Evolutionary conservation across 345 rosid species (phyloP), one percentile per base, ranked within the genome.

Genomic region (Kandelia obovata): DNA sequence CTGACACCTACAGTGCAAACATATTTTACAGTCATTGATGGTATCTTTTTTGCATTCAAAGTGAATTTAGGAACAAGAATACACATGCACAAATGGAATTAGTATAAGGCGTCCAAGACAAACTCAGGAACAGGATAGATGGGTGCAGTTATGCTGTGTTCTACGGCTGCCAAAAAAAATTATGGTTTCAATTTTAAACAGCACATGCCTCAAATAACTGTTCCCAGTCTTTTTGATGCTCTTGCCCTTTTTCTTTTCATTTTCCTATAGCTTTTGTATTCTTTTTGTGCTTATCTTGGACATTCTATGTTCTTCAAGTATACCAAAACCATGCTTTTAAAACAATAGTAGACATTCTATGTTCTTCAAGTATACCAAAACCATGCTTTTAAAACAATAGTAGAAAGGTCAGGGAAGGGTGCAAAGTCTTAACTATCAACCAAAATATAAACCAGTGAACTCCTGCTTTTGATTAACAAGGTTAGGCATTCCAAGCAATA

Each of bases 1-100:
- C 99, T 0, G 99, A 89, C 52, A 91, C 98, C 98, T 94, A 85
- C 83, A 83, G 62, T 31, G 49, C 55, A 58, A 21, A 61, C 65
- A 49, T 35, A 17, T 32, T 31, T 20, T 35, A 62, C 49, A 25
- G 19, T 64, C 7, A 56, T 68, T 7, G 63, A 30, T 57, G 16
- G 5, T 16, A n/a, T 9, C 62, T 65, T 64, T 28, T 13, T 49
- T 51, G 20, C 34, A 49, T 34, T 9, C 70, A 57, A 65, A 58
- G 25, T 49, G 26, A 58, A 23, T 23, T 55, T 21, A 55, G 30
- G 28, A 23, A 55, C 5, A 26, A 23, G 58, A 55, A 55, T 23
- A 43, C 4, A 0, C 17, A 43, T 3, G 49, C 49, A 43, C 17
- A 15, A 43, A 43, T 2, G 17, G 17, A 43, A 43, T 13, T 43